Evolutionary conservation across 768 basidiomycete genomes (phyloP).

Genomic region (Pluteus cervinus): DNA sequence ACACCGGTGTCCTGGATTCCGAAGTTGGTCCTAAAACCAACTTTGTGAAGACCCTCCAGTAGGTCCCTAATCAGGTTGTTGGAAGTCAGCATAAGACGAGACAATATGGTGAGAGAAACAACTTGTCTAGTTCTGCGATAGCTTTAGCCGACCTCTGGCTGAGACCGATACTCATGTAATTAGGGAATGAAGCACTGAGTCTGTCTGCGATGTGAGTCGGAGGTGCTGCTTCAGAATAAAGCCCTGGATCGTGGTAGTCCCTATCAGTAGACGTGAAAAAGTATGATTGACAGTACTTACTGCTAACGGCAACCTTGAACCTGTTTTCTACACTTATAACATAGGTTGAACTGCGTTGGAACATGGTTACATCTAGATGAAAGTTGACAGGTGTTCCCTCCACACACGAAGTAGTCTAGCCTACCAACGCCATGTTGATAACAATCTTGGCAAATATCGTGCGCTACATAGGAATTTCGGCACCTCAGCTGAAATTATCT

Average conservation of each 20-base stretch:
- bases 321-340: constrained; percentile 41
- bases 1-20: constrained; percentile 39
- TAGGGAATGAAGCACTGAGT: constrained; percentile 41
- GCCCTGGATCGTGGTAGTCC: constrained; percentile 8
- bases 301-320: constrained; percentile 19
- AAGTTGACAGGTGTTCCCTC: constrained; percentile 1
- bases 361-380: constrained; percentile 34
- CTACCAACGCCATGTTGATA: constrained; percentile 26
- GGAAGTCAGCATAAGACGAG: neutral
- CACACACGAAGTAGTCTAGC: neutral
- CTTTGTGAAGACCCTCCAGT: constrained; percentile 38
- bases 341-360: constrained; percentile 48
- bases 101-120: constrained; percentile 1
- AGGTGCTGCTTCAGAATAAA: constrained; percentile 44
- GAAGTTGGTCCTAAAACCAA: constrained; percentile 40
- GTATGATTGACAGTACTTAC: constrained; percentile 6
- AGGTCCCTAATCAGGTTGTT: constrained; percentile 23
- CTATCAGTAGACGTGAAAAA: neutral
- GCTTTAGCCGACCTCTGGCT: constrained; percentile 12
- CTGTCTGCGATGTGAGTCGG: constrained; percentile 46
- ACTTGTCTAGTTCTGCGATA: constrained; percentile 33
- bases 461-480: constrained; percentile 16
- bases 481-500: neutral
- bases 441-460: constrained; percentile 35
- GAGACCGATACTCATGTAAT: constrained; percentile 17